Evolutionary conservation across 139 green algal species (phyloP).

Genomic region (Picochlorum sp.): DNA sequence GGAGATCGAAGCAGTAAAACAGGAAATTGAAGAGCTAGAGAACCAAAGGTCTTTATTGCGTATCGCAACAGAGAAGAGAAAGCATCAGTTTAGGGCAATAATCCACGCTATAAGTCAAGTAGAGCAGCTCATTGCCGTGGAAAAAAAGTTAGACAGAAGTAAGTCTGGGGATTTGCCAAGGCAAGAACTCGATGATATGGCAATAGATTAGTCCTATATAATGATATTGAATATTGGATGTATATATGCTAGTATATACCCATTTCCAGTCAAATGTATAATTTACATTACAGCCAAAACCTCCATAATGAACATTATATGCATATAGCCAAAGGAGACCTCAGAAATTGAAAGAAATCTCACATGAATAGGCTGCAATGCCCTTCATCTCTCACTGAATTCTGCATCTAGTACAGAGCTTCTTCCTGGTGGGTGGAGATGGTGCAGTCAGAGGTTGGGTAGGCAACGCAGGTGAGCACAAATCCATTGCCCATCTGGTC

Average conservation of each 20-base stretch:
- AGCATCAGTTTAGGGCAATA: slow-evolving; percentile 15
- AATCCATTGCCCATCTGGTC: slow-evolving; percentile 71
- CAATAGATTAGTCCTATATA: neutral
- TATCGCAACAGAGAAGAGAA: neutral
- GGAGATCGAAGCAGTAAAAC: slow-evolving; percentile 13
- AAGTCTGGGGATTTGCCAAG: neutral
- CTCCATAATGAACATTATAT: too few relatives aligned
- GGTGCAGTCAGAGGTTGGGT: slow-evolving; percentile 66
- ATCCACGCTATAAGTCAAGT: neutral
- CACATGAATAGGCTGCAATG: too few relatives aligned
- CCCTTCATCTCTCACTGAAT: too few relatives aligned
- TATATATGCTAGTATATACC: too few relatives aligned
- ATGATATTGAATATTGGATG: too few relatives aligned
- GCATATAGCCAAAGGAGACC: too few relatives aligned
- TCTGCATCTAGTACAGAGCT: slow-evolving; percentile 64
- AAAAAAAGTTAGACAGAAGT: neutral
- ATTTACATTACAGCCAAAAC: too few relatives aligned
- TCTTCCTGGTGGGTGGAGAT: slow-evolving; percentile 75
- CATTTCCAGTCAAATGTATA: too few relatives aligned
- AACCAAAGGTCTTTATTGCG: slow-evolving; percentile 6
- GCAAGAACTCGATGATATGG: neutral
- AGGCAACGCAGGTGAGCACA: slow-evolving; percentile 80
- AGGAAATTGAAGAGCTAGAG: slow-evolving; percentile 20
- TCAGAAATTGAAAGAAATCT: too few relatives aligned
- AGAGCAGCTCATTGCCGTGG: neutral